Evolutionary conservation across 169 alveolate genomes (phyloP).

Genomic region (Plasmodium knowlesi): DNA sequence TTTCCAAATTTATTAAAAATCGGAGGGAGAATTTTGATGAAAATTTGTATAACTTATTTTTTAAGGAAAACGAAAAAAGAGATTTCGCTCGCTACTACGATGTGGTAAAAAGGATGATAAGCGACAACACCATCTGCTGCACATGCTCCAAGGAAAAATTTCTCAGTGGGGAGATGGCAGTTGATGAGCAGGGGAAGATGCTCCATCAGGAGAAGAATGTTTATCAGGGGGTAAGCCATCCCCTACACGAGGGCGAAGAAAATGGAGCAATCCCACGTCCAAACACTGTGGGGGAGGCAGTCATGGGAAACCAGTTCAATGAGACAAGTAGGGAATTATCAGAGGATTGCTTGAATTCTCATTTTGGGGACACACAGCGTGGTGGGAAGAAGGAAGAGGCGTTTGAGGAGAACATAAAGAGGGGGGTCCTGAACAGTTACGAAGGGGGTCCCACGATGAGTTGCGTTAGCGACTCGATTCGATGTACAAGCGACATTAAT

Average conservation of each 20-base stretch:
- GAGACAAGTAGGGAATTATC: not conserved
- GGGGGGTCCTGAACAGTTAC: not conserved
- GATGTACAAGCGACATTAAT: not conserved
- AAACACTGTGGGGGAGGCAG: not conserved
- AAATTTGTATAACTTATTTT: constrained; percentile 57
- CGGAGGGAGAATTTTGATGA: constrained; percentile 62
- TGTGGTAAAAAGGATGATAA: constrained; percentile 31
- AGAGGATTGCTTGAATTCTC: not conserved
- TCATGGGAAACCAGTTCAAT: not conserved
- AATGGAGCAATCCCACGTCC: not conserved
- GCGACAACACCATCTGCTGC: constrained; percentile 43
- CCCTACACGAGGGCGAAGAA: not conserved
- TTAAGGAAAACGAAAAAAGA: constrained; percentile 46
- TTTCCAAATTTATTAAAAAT: constrained; percentile 56
- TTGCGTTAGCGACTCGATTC: not conserved
- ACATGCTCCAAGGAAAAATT: constrained; percentile 35
- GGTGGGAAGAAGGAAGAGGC: not conserved
- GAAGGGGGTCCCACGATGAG: not conserved
- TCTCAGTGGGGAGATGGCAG: not conserved
- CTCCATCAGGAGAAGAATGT: not conserved
- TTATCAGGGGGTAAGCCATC: not conserved
- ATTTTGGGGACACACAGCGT: not conserved
- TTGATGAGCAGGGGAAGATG: not conserved
- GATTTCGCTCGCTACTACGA: constrained; percentile 29
- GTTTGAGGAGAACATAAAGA: not conserved